Evolutionary conservation across 441 rosid species (phyloP).

Genomic region (Pelargonium australe): DNA sequence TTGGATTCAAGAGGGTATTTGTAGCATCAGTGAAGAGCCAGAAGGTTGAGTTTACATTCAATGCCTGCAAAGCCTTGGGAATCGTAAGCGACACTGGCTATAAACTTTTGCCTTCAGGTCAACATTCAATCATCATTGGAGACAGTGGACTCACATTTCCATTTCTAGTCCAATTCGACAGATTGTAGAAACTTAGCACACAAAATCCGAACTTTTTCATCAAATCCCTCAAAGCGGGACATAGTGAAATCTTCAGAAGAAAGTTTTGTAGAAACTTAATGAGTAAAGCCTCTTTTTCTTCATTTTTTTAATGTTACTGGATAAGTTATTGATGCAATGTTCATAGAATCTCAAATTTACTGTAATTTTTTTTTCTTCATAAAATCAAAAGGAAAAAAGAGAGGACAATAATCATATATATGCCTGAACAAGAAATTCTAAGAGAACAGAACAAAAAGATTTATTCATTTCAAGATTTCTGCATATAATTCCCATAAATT

Average conservation of each 20-base stretch:
- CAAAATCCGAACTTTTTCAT: no score
- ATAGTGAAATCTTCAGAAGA: neutral
- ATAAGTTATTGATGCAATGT: no score
- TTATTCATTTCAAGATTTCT: neutral
- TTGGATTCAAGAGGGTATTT: slow-evolving; percentile 34
- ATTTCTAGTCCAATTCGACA: neutral
- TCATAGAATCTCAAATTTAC: no score
- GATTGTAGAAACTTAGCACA: neutral
- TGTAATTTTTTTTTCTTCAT: no score
- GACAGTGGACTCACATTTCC: slow-evolving; percentile 2
- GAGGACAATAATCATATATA: no score
- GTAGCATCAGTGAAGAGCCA: slow-evolving; percentile 24
- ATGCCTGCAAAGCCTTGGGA: slow-evolving; percentile 29
- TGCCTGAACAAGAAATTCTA: no score
- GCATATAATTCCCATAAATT: neutral
- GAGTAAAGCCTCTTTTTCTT: no score
- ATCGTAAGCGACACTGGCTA: slow-evolving; percentile 22
- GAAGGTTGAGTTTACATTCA: slow-evolving; percentile 25
- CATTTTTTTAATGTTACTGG: no score
- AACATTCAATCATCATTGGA: neutral
- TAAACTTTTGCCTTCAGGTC: neutral
- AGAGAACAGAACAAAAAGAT: no score
- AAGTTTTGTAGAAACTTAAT: neutral
- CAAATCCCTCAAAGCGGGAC: no score
- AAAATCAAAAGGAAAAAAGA: no score